Evolutionary conservation across 2,329 filamentous ascomycete genomes (phyloP).

Genomic region (Trichoderma sp.): DNA sequence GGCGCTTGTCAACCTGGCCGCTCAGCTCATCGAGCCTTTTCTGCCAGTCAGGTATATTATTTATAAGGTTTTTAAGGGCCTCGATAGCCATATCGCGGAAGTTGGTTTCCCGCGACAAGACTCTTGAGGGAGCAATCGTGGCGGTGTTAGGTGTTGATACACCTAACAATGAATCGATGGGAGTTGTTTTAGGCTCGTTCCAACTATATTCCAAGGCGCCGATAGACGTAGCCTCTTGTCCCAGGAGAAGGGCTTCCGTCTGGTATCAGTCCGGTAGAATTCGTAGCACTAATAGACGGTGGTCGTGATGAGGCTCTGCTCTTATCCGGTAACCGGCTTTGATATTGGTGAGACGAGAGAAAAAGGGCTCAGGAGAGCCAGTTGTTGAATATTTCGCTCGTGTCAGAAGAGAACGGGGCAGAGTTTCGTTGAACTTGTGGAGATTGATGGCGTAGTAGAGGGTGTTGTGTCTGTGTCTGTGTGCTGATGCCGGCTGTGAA

Average conservation of each 20-base stretch:
- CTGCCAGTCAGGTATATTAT: conserved; percentile 59
- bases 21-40: conserved; percentile 57
- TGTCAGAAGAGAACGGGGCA: not conserved
- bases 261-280: conserved; percentile 12
- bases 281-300: not conserved
- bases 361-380: not conserved
- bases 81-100: conserved; percentile 48
- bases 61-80: conserved; percentile 52
- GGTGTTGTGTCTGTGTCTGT: not conserved
- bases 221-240: not conserved
- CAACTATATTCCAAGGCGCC: not conserved
- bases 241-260: not conserved
- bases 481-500: not conserved
- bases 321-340: not conserved
- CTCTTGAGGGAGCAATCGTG: conserved; percentile 29
- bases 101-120: conserved; percentile 29
- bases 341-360: not conserved
- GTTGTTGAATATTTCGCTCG: not conserved
- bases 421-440: not conserved
- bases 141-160: conserved; percentile 30
- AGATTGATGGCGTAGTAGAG: not conserved
- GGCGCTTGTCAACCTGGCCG: conserved; percentile 58
- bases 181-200: not conserved
- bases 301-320: not conserved
- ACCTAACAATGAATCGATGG: conserved; percentile 27